Evolutionary conservation across 208 protist species (phyloP).

Genomic region (Wallacemonas sp.): DNA sequence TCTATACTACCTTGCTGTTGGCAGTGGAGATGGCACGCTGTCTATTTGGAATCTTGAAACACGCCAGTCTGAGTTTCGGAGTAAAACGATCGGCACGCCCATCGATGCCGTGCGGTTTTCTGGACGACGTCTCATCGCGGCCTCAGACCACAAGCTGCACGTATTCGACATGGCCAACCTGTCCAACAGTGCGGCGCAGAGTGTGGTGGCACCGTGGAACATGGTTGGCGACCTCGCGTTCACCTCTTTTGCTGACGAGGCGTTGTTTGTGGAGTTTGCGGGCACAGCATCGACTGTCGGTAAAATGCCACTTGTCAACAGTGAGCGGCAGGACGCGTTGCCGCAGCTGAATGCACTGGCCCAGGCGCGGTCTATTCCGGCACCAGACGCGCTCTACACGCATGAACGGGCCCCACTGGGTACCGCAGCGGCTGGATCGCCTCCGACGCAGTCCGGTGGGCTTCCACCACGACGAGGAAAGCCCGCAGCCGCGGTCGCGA

Average conservation of each 20-base stretch:
- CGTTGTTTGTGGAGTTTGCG: slow-evolving; percentile 65
- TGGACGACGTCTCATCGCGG: slow-evolving; percentile 62
- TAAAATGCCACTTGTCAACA: slow-evolving; percentile 30
- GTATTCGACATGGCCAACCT: slow-evolving; percentile 54
- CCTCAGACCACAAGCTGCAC: slow-evolving; percentile 49
- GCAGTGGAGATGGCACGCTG: slow-evolving; percentile 72
- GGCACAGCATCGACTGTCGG: slow-evolving; percentile 46
- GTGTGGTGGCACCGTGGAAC: slow-evolving; percentile 63
- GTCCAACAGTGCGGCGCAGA: slow-evolving; percentile 31
- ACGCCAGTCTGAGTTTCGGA: slow-evolving; percentile 59
- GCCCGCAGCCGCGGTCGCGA: slow-evolving; percentile 6
- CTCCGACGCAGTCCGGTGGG: not conserved
- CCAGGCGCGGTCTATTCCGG: not conserved
- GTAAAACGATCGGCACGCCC: slow-evolving; percentile 39
- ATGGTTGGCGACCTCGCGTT: slow-evolving; percentile 68
- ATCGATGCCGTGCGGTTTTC: slow-evolving; percentile 68
- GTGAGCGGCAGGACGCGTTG: not conserved
- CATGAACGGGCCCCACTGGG: not conserved
- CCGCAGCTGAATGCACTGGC: not conserved
- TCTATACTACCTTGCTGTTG: slow-evolving; percentile 63
- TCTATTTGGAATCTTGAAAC: slow-evolving; percentile 76
- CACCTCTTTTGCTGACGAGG: slow-evolving; percentile 58
- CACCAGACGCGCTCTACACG: not conserved
- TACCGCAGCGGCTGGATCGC: not conserved
- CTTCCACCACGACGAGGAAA: not conserved